A percentile compares a stretch with the other conserved stretches of the same genome.
phyloP scores from a whole-genome alignment of 495 filamentous ascomycete species.

The Penicillium bovifimosum region DNA sequence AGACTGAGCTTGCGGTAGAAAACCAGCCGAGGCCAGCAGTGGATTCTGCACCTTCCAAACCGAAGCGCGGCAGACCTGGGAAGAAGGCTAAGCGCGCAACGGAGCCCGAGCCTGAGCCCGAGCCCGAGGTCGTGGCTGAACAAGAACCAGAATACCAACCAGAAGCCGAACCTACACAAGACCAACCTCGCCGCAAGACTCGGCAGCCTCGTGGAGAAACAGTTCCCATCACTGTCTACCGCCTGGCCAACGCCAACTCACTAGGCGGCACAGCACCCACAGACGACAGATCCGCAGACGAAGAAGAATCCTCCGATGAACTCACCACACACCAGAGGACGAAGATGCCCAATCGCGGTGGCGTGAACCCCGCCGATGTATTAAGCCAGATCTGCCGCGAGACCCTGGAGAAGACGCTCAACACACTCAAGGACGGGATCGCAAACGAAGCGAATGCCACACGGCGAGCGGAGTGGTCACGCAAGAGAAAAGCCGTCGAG shows the following conservation, averaged over 20 bases:
- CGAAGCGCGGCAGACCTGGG: background rate
- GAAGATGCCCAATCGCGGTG: slow-evolving; percentile 49
- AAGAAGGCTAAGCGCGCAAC: slow-evolving; percentile 5
- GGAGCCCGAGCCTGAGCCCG: slow-evolving; percentile 7
- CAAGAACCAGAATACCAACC: slow-evolving; percentile 5
- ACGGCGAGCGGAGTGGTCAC: slow-evolving; percentile 48
- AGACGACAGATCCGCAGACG: slow-evolving; percentile 21
- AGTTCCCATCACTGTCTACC: slow-evolving; percentile 42
- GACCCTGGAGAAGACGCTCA: slow-evolving; percentile 50
- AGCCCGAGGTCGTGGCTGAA: slow-evolving; percentile 5
- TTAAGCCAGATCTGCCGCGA: slow-evolving; percentile 65
- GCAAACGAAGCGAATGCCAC: slow-evolving; percentile 33
- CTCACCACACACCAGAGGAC: slow-evolving; percentile 25
- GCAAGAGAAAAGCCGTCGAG: slow-evolving; percentile 59
- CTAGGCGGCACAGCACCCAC: slow-evolving; percentile 18
- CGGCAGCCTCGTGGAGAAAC: slow-evolving; percentile 38
- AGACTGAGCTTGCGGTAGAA: background rate
- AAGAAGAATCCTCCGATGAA: slow-evolving; percentile 35
- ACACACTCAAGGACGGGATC: slow-evolving; percentile 35
- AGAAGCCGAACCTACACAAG: slow-evolving; percentile 14
- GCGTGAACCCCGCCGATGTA: slow-evolving; percentile 66
- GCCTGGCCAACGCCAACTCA: slow-evolving; percentile 33
- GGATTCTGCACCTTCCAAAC: slow-evolving; percentile 1
- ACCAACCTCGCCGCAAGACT: slow-evolving; percentile 19
- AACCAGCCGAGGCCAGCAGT: background rate